phyloP scores from a whole-genome alignment of 2,329 filamentous ascomycete genomes.

The Penicillium sp. region DNA sequence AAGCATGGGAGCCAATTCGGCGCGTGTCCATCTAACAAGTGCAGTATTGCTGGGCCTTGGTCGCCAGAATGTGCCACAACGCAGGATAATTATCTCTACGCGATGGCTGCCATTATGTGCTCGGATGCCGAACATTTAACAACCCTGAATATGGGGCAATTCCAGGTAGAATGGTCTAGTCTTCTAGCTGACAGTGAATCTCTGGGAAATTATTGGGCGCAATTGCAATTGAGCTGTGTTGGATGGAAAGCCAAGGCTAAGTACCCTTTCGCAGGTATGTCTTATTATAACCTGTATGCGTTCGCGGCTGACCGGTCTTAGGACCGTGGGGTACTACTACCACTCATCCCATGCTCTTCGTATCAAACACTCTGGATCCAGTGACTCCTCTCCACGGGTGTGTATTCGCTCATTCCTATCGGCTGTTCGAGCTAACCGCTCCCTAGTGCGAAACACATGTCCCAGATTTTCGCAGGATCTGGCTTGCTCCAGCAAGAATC shows the following conservation, averaged over 20 bases:
- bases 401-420: background rate
- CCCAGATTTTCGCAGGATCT: constrained; percentile 43
- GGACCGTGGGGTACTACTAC: constrained; percentile 32
- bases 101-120: constrained; percentile 33
- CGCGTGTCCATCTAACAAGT: constrained; percentile 29
- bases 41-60: constrained; percentile 31
- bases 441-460: constrained; percentile 36
- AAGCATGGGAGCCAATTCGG: constrained; percentile 28
- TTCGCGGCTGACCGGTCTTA: constrained; percentile 6
- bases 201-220: constrained; percentile 41
- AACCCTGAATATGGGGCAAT: constrained; percentile 15
- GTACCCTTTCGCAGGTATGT: constrained; percentile 38
- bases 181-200: constrained; percentile 26
- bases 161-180: constrained; percentile 23
- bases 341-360: constrained; percentile 55
- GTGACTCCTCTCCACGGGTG: constrained; percentile 54
- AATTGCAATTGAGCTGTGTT: constrained; percentile 36
- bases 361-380: constrained; percentile 58
- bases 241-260: constrained; percentile 37
- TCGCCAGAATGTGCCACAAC: constrained; percentile 28
- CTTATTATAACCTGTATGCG: background rate
- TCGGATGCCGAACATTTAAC: constrained; percentile 30
- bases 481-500: constrained; percentile 47
- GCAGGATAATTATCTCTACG: constrained; percentile 29
- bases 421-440: background rate